These are phyloP conservation scores for Pyrenophora graminea DNA, from an alignment of 2,329 filamentous ascomycete genomes.

Conservation along the genomic window DNA sequence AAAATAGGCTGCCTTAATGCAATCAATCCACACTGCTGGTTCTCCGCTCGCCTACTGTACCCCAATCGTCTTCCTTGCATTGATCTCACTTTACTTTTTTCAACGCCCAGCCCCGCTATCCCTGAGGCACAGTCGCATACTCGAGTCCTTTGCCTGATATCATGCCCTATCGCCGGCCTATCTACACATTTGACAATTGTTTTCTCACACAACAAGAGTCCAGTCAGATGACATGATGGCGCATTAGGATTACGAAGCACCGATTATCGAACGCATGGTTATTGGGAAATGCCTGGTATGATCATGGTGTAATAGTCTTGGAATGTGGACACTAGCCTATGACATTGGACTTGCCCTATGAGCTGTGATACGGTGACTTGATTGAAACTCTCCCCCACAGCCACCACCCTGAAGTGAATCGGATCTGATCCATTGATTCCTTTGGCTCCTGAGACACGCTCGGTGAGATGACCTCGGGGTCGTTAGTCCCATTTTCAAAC, in stretches of 20 bases:
- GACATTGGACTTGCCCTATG: background rate
- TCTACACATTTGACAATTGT: conserved; percentile 7
- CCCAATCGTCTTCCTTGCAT: conserved; percentile 7
- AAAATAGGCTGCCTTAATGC: background rate
- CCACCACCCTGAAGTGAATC: background rate
- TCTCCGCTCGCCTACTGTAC: conserved; percentile 9
- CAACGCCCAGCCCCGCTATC: conserved; percentile 1
- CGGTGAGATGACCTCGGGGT: background rate
- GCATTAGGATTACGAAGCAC: too few species aligned
- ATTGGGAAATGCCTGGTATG: conserved; percentile 2
- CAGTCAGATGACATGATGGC: too few species aligned
- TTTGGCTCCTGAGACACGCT: background rate
- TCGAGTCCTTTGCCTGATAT: conserved; percentile 1
- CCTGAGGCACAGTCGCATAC: background rate
- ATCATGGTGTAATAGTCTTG: conserved; percentile 8
- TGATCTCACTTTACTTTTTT: conserved; percentile 11
- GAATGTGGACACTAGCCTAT: conserved; percentile 1
- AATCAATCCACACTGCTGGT: conserved; percentile 8
- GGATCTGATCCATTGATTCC: background rate
- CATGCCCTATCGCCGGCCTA: conserved; percentile 3
- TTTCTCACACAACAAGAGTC: conserved; percentile 1
- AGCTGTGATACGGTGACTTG: background rate
- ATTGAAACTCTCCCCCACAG: background rate
- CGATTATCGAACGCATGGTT: background rate
- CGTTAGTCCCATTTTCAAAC: too few species aligned